Percentiles rank a stretch among this genome's conserved stretches.
Conservation (phyloP, 2,329 filamentous ascomycete species). For the Macrophomina pseudophaseolina region DNA sequence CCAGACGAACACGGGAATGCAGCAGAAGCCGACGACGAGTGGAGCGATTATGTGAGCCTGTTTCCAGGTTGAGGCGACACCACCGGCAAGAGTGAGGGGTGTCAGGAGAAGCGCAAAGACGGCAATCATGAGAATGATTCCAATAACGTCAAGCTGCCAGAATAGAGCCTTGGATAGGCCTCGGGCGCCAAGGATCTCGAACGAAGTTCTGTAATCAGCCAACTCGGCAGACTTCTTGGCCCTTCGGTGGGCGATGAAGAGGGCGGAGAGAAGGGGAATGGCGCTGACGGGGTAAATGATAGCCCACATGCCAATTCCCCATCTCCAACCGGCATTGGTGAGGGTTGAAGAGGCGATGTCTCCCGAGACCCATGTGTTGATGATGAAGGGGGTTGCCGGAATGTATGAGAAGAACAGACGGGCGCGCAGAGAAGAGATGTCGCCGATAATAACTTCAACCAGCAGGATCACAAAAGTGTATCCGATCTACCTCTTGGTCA, state of each 20-base stretch:
- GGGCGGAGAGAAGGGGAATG: slow-evolving; percentile 59
- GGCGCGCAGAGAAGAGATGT: slow-evolving; percentile 66
- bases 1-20: slow-evolving; percentile 55
- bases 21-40: slow-evolving; percentile 56
- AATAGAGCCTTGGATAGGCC: slow-evolving; percentile 54
- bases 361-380: slow-evolving; percentile 68
- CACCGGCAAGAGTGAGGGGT: slow-evolving; percentile 62
- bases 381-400: slow-evolving; percentile 62
- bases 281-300: slow-evolving; percentile 65
- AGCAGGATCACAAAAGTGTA: slow-evolving; percentile 67
- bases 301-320: slow-evolving; percentile 66
- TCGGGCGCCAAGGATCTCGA: slow-evolving; percentile 48
- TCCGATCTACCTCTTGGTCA: slow-evolving; percentile 51
- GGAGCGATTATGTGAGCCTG: slow-evolving; percentile 58
- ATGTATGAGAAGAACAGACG: slow-evolving; percentile 70
- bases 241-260: slow-evolving; percentile 58
- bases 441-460: slow-evolving; percentile 68
- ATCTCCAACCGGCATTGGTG: slow-evolving; percentile 59
- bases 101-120: slow-evolving; percentile 56
- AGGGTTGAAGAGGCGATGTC: slow-evolving; percentile 61
- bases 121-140: slow-evolving; percentile 54
- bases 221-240: slow-evolving; percentile 60
- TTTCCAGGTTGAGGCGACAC: slow-evolving; percentile 55
- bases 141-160: slow-evolving; percentile 60
- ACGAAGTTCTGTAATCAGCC: slow-evolving; percentile 50